phyloP scores from a whole-genome alignment of 2,329 filamentous ascomycete genomes.

The Torrubiellomyces zombiae region DNA sequence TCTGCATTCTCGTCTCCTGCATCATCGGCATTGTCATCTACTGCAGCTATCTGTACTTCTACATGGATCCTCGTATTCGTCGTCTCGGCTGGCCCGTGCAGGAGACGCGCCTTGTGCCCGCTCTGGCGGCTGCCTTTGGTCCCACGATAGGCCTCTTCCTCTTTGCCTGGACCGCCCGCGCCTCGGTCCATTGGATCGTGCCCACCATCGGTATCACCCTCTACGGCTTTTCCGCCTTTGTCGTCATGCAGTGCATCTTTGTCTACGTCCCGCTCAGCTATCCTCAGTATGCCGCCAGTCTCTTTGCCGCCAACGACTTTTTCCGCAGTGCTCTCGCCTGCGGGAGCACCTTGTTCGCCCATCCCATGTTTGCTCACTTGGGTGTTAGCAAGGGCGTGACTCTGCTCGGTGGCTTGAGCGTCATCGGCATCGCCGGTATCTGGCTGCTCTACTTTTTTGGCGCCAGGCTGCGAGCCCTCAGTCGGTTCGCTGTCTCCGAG shows the following conservation, averaged over 20 bases:
- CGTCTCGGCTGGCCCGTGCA: constrained; percentile 31
- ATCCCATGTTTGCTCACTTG: constrained; percentile 41
- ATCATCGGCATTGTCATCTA: constrained; percentile 33
- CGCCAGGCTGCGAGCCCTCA: constrained; percentile 33
- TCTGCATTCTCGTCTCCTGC: constrained; percentile 41
- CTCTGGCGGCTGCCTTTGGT: constrained; percentile 32
- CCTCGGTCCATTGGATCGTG: constrained; percentile 34
- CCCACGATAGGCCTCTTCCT: constrained; percentile 44
- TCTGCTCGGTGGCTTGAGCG: constrained; percentile 37
- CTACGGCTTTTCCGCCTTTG: constrained; percentile 33
- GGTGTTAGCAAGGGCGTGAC: constrained; percentile 40
- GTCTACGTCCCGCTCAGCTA: constrained; percentile 41
- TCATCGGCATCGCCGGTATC: constrained; percentile 39
- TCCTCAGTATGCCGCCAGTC: constrained; percentile 38
- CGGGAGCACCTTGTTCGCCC: constrained; percentile 41
- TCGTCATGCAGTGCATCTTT: constrained; percentile 44
- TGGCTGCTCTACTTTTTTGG: constrained; percentile 43
- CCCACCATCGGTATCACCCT: constrained; percentile 40
- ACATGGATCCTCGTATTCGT: constrained; percentile 31
- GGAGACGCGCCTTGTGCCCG: constrained; percentile 38
- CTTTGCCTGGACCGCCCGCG: constrained; percentile 39
- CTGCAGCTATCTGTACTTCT: constrained; percentile 32
- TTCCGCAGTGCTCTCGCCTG: constrained; percentile 40
- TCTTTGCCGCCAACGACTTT: constrained; percentile 46
- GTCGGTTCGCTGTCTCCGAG: constrained; percentile 35